A percentile compares a stretch with the other conserved stretches of the same genome.
Conservation (phyloP, 2,329 filamentous ascomycete genomes). For the Botryotinia narcissicola region DNA sequence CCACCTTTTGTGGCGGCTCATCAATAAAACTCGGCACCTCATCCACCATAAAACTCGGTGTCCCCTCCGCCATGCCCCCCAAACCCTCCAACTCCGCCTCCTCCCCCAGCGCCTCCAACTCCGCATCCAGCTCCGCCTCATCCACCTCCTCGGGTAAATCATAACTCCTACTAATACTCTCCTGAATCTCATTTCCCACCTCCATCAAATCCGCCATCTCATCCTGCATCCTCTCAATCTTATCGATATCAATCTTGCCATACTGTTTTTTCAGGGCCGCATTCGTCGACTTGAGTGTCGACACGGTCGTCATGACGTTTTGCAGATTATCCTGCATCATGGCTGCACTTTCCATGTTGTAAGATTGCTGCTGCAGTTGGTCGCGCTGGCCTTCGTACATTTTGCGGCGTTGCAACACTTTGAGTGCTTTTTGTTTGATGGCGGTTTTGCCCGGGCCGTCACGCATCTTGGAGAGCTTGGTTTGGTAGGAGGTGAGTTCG, state of each 20-base stretch:
- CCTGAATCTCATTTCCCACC: slow-evolving; percentile 96
- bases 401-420: slow-evolving; percentile 88
- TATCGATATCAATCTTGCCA: slow-evolving; percentile 94
- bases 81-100: slow-evolving; percentile 84
- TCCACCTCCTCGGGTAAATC: slow-evolving; percentile 97
- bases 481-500: slow-evolving; percentile 84
- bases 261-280: slow-evolving; percentile 92
- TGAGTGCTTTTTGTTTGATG: slow-evolving; percentile 90
- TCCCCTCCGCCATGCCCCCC: slow-evolving; percentile 48
- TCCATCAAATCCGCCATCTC: slow-evolving; percentile 99
- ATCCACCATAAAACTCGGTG: slow-evolving; percentile 87
- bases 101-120: slow-evolving; percentile 89
- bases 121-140: slow-evolving; percentile 92
- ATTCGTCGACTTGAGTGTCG: slow-evolving; percentile 95
- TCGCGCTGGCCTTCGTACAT: slow-evolving; percentile 93
- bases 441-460: slow-evolving; percentile 92
- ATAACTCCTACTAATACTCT: slow-evolving; percentile 86
- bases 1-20: slow-evolving; percentile 71
- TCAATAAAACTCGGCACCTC: slow-evolving; percentile 90
- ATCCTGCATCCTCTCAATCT: slow-evolving; percentile 96
- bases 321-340: slow-evolving; percentile 99
- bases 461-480: slow-evolving; percentile 86
- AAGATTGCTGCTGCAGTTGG: slow-evolving; percentile 88
- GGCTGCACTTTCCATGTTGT: slow-evolving; percentile 98
- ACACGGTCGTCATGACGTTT: slow-evolving; percentile 95